phyloP scores from a whole-genome alignment of 169 alveolate species.

The Eimeria necatrix region DNA sequence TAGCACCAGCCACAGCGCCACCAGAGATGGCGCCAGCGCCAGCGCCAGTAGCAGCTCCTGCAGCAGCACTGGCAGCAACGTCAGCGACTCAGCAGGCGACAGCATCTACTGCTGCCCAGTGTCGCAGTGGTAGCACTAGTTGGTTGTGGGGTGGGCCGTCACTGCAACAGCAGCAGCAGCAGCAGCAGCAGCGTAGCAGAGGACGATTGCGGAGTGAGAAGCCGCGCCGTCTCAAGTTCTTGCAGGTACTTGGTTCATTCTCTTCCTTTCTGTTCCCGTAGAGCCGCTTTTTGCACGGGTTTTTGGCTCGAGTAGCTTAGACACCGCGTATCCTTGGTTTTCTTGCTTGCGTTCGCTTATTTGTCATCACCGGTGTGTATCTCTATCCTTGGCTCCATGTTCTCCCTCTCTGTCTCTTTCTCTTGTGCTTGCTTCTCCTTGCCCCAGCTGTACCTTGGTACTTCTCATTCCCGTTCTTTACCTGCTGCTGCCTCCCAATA shows the following conservation, averaged over 20 bases:
- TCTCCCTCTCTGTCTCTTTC: neutral
- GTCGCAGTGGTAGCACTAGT: conserved; percentile 57
- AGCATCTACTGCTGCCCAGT: conserved; percentile 11
- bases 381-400: neutral
- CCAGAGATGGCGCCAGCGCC: conserved; percentile 25
- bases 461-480: neutral
- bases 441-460: neutral
- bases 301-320: too few relatives aligned
- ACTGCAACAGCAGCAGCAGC: conserved; percentile 77
- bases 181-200: conserved; percentile 80
- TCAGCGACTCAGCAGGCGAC: conserved; percentile 51
- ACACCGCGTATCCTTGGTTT: too few relatives aligned
- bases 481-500: neutral
- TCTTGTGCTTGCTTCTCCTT: neutral
- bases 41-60: conserved; percentile 24
- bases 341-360: too few relatives aligned
- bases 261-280: too few relatives aligned
- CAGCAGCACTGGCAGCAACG: conserved; percentile 26
- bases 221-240: conserved; percentile 73
- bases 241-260: conserved; percentile 1
- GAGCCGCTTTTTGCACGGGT: too few relatives aligned
- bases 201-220: conserved; percentile 70
- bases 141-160: conserved; percentile 72
- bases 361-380: neutral
- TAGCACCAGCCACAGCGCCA: conserved; percentile 43